phyloP scores from a whole-genome alignment of 2,329 filamentous ascomycete genomes.

The Aspergillus texensis region DNA sequence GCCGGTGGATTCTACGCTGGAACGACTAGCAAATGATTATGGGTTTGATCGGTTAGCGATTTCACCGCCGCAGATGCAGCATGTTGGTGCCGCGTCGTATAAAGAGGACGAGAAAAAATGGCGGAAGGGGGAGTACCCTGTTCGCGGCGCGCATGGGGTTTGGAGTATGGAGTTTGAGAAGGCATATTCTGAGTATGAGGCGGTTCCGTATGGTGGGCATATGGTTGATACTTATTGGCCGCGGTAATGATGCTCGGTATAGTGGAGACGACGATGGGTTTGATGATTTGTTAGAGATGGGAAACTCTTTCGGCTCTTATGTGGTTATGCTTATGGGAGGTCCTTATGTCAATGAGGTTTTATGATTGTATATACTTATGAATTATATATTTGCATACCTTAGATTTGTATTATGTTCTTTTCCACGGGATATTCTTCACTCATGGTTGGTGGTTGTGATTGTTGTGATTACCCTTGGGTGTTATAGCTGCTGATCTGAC shows the following conservation, averaged over 20 bases:
- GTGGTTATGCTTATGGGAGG: constrained; percentile 3
- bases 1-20: constrained; percentile 25
- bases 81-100: constrained; percentile 27
- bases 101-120: constrained; percentile 25
- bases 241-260: not conserved
- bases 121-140: constrained; percentile 16
- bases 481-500: too few relatives aligned
- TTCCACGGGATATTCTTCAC: too few relatives aligned
- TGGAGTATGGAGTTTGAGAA: constrained; percentile 29
- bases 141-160: constrained; percentile 28
- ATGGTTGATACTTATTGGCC: not conserved
- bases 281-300: not conserved
- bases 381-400: not conserved
- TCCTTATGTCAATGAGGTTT: not conserved
- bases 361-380: constrained; percentile 3
- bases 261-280: not conserved
- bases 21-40: constrained; percentile 19
- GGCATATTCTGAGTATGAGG: constrained; percentile 12
- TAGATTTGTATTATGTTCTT: not conserved
- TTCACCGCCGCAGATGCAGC: constrained; percentile 29
- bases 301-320: not conserved
- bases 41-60: constrained; percentile 23
- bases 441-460: too few relatives aligned
- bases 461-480: too few relatives aligned
- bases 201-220: not conserved